These are phyloP conservation scores for Collybia mongolica DNA, from an alignment of 768 basidiomycete species.

Conservation along the genomic window DNA sequence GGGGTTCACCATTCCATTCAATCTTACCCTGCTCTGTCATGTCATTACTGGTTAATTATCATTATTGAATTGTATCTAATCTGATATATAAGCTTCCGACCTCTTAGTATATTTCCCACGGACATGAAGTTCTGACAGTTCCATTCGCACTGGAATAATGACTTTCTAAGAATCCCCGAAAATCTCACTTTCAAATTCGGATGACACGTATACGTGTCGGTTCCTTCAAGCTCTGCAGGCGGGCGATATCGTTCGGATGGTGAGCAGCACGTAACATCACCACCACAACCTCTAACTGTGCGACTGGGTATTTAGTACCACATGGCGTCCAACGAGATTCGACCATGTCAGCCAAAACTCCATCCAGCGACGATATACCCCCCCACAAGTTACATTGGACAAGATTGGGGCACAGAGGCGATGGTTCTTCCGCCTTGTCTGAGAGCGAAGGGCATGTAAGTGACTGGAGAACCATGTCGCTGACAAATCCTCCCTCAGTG, in stretches of 20 bases:
- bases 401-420: constrained; percentile 18
- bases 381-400: constrained; percentile 22
- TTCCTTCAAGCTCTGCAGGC: constrained; percentile 11
- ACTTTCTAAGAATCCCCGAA: too few species aligned
- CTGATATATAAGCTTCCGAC: too few species aligned
- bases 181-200: not conserved
- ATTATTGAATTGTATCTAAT: too few species aligned
- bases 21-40: too few species aligned
- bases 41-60: too few species aligned
- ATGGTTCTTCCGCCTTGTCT: not conserved
- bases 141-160: too few species aligned
- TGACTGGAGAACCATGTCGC: too few species aligned
- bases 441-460: too few species aligned
- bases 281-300: constrained; percentile 14
- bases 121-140: too few species aligned
- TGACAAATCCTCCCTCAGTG: too few species aligned
- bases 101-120: too few species aligned
- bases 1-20: too few species aligned
- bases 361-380: constrained; percentile 21
- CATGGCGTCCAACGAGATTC: constrained; percentile 20
- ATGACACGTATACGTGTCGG: constrained; percentile 9
- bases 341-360: constrained; percentile 26
- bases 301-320: constrained; percentile 7
- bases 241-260: constrained; percentile 11
- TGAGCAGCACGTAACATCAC: constrained; percentile 15